Percentiles rank a stretch among this genome's conserved stretches.
Conservation (phyloP, 345 rosid genomes). For the Acer saccharum region DNA sequence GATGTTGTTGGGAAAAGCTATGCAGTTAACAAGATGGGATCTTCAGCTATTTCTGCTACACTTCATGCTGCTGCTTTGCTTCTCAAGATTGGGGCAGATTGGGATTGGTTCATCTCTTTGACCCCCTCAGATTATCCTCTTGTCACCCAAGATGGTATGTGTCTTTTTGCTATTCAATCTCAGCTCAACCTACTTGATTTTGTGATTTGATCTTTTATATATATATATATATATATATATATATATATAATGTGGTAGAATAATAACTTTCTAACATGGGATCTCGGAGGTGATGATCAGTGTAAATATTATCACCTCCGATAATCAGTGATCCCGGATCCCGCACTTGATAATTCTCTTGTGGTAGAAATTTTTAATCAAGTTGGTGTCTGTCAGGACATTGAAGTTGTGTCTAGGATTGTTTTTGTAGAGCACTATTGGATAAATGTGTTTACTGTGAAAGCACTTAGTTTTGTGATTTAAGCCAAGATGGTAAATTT, state of each 20-base stretch:
- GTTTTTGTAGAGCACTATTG: not conserved
- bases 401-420: not conserved
- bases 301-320: too few species aligned
- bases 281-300: too few species aligned
- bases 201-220: not conserved
- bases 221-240: not conserved
- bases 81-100: constrained; percentile 27
- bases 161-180: not conserved
- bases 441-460: not conserved
- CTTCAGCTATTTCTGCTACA: constrained; percentile 37
- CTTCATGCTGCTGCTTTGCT: constrained; percentile 46
- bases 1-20: constrained; percentile 39
- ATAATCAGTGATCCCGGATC: too few species aligned
- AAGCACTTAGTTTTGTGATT: not conserved
- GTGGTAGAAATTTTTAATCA: not conserved
- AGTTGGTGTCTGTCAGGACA: not conserved
- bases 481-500: not conserved
- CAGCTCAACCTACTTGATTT: not conserved
- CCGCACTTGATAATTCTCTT: too few species aligned
- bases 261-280: too few species aligned
- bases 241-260: not conserved
- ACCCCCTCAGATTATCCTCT: constrained; percentile 40
- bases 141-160: constrained; percentile 34
- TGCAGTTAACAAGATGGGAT: constrained; percentile 32
- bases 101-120: constrained; percentile 50